Evolutionary conservation across 768 basidiomycete species (phyloP), one percentile per base, ranked within the genome.

Genomic region (Amanita subjunquillea): DNA sequence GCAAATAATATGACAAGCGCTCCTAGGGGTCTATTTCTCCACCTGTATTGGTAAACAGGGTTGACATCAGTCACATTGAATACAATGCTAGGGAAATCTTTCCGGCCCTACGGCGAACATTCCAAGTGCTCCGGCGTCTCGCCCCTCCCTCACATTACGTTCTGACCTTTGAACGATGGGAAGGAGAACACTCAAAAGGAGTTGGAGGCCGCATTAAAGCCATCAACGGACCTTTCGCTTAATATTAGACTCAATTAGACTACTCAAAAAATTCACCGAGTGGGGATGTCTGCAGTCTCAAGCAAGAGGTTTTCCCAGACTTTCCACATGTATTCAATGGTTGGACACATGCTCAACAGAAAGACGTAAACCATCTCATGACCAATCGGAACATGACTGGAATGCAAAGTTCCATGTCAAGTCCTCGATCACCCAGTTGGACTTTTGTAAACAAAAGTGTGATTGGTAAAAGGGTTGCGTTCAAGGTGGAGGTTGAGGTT

Each of bases 221-320:
- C 44, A 29, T 46, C 43, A 46, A 46, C 44, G 17, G 44, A 46
- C 29, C 44, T 20, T n/a, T 46, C 29, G 29, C 44, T 46, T 46
- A 46, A 46, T 46, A 44, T 44, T 44, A 30, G 43, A 44, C 27
- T 30, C 43, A 44, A 44, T 44, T 44, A 44, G 25, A 30, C 43
- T 25, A 30, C 43, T 25, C 43, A 27, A 15, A 25, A 42, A 42
- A 25, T 44, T 44, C 43, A 29, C 43, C 43, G 43, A 44, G 25
- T 46, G 44, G 44, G 44, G 44, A 46, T 46, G 44, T 46, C 30
- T 29, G 44, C n/a, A 17, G 6, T 30, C 27, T 46, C n/a, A 46
- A 46, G 29, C 27, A 17, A 29, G 27, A 30, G 4, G 23, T 17
- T 29, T 44, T 46, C 44, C 44, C 44, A 30, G 30, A 30, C n/a